Base-by-base conservation (phyloP, 768 basidiomycete genomes). In the Vararia minispora region DNA sequence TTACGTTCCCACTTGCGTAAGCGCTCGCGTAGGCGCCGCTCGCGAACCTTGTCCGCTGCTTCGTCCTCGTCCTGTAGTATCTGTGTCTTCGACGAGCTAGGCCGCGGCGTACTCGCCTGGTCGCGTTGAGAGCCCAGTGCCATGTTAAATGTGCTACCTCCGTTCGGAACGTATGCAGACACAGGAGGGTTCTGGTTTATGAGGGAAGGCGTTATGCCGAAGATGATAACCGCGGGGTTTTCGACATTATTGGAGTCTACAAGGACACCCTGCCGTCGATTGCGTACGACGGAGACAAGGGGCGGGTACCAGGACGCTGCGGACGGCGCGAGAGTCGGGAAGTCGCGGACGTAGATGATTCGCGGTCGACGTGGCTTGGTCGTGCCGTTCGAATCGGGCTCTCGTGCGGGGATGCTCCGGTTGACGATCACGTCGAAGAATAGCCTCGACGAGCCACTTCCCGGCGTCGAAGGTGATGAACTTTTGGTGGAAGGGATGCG, bases 201-300 rank as follows among this genome's bases (percentile, higher is more conserved):
- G n/a, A 89, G 60, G 3, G 84, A 62, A 20, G 90, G 88, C 1
- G 82, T 79, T 51, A 87, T 76, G n/a, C 89, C 88, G 50, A 94
- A 84, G 13, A 95, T 66, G 33, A 95, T 87, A 6, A 79, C 74
- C 49, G 80, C 84, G 3, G 89, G 86, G 52, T 75, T 75, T 25
- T 58, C 47, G 10, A 77, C 69, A 1, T 76, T 69, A 5, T 73
- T 65, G 9, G 76, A 66, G 21, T 74, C 65, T 1, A 75, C 59
- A 6, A 79, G 60, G 3, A 78, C 66, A 2, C 81, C 78, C 45
- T 74, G 69, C 23, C 90, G 73, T 26, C 87, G 71, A 39, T 77
- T 66, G 29, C 79, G 74, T n/a, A 92, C 83, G 10, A 86, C 79
- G 21, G 74, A 66, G 11, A 90, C 65, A 18, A 97, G 68, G 27